These are phyloP conservation scores for Lecanicillium sp. DNA, from an alignment of 2,329 filamentous ascomycete genomes.

Conservation along the genomic window DNA sequence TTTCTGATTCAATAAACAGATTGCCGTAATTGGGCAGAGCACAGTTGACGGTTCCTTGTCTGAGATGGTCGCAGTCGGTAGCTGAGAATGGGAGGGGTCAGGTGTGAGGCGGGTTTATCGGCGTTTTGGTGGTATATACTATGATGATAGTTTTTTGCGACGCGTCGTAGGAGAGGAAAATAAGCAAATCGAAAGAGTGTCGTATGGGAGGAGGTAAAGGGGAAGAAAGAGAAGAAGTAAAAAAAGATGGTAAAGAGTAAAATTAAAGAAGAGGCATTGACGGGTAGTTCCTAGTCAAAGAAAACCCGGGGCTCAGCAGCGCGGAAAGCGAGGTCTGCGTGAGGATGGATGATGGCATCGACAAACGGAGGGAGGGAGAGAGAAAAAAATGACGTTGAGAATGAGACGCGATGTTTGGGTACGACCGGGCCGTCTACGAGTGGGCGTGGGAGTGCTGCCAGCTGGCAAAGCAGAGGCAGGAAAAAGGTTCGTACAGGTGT, in stretches of 20 bases:
- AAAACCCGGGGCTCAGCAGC: constrained; percentile 5
- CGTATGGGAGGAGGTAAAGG: background rate
- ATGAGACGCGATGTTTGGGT: constrained; percentile 3
- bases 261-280: background rate
- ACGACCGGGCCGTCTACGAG: too few species aligned
- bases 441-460: background rate
- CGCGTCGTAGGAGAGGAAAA: too few species aligned
- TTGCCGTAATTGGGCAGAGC: too few species aligned
- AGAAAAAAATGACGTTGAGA: background rate
- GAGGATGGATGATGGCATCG: constrained; percentile 2
- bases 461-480: background rate
- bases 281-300: too few species aligned
- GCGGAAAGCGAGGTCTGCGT: constrained; percentile 9
- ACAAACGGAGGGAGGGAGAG: background rate
- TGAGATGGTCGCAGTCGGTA: too few species aligned
- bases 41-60: too few species aligned
- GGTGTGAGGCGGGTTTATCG: too few species aligned
- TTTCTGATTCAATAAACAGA: too few species aligned
- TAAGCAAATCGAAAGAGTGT: background rate
- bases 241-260: background rate
- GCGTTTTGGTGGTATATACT: too few species aligned
- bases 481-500: background rate
- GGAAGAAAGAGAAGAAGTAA: background rate
- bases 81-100: too few species aligned
- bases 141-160: too few species aligned